Base-by-base conservation (phyloP, 139 green algal species). In the Trebouxia sp. region DNA sequence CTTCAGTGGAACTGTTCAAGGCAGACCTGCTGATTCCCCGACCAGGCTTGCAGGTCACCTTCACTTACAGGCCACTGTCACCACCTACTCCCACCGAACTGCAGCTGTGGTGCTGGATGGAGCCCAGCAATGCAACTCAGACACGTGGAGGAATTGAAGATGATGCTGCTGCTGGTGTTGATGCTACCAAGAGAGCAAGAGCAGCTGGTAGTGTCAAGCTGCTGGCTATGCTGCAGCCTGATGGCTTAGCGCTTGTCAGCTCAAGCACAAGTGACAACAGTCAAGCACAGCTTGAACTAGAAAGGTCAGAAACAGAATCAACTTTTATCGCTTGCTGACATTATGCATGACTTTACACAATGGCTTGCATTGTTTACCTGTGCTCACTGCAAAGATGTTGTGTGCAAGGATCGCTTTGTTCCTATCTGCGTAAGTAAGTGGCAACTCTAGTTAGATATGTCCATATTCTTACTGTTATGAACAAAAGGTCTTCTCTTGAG, bases 91-190 rank as follows among this genome's bases (percentile, higher is more conserved):
- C 37, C 12, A n/a, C 32, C 32, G 8, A 26, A 12, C 5, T 72
- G 32, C 32, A 72, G 62, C 62, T 72, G 28, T 72, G 62, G 62
- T 72, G 62, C 20, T 72, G 62, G 62, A 72, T 72, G 62, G 62
- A 72, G 32, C 62, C 62, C 35, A 72, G 62, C 62, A 72, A 43
- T 30, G 12, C 12, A n/a, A n/a, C n/a, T n/a, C n/a, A n/a, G n/a
- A n/a, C n/a, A n/a, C n/a, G n/a, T n/a, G n/a, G 1, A 53, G 47
- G 20, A 26, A 17, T 5, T 53, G 47, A 14, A 14, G 15, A 14
- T 53, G 47, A 14, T 45, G 32, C 17, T 41, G 32, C 14, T 70
- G 32, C 30, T 42, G 30, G 11, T 42, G 58, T 22, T 70, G 32
- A 14, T 67, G 50, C 50, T 62, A 28, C 50, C 9, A 62, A 62